A percentile compares a stretch with the other conserved stretches of the same genome.
phyloP scores from a whole-genome alignment of 1,284 basidiomycete genomes.

The Anthracocystis walkeri region DNA sequence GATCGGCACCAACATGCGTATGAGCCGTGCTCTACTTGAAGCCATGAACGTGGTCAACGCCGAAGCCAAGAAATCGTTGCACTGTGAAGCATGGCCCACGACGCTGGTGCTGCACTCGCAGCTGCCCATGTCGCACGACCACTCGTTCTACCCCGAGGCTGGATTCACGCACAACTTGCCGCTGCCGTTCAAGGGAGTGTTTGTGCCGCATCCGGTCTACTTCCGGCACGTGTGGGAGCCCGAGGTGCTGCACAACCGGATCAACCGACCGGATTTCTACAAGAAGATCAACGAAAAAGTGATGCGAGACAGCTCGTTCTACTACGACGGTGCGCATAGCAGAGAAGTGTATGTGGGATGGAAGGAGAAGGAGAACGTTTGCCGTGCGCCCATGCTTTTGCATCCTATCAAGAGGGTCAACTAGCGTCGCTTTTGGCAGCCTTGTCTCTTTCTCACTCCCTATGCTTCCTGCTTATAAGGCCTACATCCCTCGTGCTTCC shows the following conservation, averaged over 20 bases:
- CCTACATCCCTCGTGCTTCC: slow-evolving; percentile 1
- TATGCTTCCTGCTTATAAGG: not conserved
- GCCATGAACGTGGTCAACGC: slow-evolving; percentile 70
- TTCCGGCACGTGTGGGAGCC: slow-evolving; percentile 68
- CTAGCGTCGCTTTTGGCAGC: slow-evolving; percentile 11
- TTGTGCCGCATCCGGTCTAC: slow-evolving; percentile 69
- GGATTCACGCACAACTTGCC: slow-evolving; percentile 68
- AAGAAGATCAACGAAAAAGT: slow-evolving; percentile 68
- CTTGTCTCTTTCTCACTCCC: not conserved
- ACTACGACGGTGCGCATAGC: slow-evolving; percentile 67
- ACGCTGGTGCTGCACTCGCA: slow-evolving; percentile 69
- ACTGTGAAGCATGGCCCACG: slow-evolving; percentile 69
- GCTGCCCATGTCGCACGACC: slow-evolving; percentile 62
- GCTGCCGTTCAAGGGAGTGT: slow-evolving; percentile 69
- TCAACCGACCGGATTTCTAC: slow-evolving; percentile 68
- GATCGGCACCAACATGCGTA: slow-evolving; percentile 69
- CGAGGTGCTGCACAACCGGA: slow-evolving; percentile 63
- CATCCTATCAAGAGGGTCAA: slow-evolving; percentile 68
- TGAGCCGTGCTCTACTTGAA: slow-evolving; percentile 66
- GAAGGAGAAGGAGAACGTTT: slow-evolving; percentile 67
- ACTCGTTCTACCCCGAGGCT: slow-evolving; percentile 68
- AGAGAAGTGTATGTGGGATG: slow-evolving; percentile 68
- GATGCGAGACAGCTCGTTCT: slow-evolving; percentile 68
- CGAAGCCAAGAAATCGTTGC: slow-evolving; percentile 68
- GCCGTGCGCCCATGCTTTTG: slow-evolving; percentile 66